Evolutionary conservation across 2,329 filamentous ascomycete genomes (phyloP), one percentile per base, ranked within the genome.

Genomic region (Aspergillus novofumigatus): DNA sequence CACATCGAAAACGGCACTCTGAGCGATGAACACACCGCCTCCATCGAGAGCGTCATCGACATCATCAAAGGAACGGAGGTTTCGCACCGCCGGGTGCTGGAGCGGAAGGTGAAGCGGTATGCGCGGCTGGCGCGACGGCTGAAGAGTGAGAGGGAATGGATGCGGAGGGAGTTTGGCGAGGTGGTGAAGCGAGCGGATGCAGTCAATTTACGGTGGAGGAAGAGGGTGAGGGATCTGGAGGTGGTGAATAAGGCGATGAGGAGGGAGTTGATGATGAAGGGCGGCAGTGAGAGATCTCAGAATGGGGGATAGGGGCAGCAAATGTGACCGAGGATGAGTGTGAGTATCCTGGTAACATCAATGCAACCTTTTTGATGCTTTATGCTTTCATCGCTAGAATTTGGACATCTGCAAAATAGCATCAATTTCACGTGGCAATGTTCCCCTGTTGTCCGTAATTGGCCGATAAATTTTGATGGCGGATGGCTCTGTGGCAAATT

Each of bases 11-110:
- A 57, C 4, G 70, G 68, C 1, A 65, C 54, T 8, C 63, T 75
- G 3, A 53, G 44, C 25, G 14, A 58, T 1, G 47, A 58, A 3
- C 62, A 73, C 32, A 69, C 68, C 0, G 44, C 42, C 0, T 64
- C 69, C 2, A 63, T 73, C 35, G 61, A 72, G 54, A 41, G 60
- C 1, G 55, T 74, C 20, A 63, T 72, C 49, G 51, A 59, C 5
- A 65, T 56, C 20, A 68, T 75, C 51, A 59, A 56, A 26, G 58
- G 52, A 11, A 64, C 62, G 1, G 66, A 70, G 21, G 38, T 52
- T 1, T 52, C 54, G 14, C 49, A 62, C 7, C 57, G 63, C 17
- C 51, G 53, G 28, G 55, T 51, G 26, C 56, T 70, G n/a, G 65
- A 69, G 53, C 55, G 56, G 42, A 62, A 57, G 26, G 52, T 66